These are phyloP conservation scores for Cucurbita moschata DNA, from an alignment of 306 rosid species.

Conservation along the genomic window DNA sequence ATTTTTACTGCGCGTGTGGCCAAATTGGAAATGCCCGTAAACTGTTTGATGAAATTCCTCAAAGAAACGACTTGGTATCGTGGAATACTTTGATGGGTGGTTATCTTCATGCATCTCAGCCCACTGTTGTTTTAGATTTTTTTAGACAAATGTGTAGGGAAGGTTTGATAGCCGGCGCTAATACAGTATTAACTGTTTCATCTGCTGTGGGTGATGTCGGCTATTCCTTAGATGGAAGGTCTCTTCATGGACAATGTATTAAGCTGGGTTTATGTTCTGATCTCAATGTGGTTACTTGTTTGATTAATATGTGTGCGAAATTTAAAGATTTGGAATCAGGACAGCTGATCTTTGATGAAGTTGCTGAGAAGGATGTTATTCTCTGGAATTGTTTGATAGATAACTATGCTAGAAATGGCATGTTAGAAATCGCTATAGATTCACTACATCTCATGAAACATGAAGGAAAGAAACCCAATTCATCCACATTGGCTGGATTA, in stretches of 20 bases:
- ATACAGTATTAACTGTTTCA: constrained; percentile 31
- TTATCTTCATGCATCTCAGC: constrained; percentile 31
- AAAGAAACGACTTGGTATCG: constrained; percentile 39
- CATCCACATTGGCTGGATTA: constrained; percentile 47
- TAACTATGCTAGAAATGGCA: constrained; percentile 35
- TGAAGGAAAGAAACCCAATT: constrained; percentile 30
- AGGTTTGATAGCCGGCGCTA: constrained; percentile 27
- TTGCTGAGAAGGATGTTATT: constrained; percentile 40
- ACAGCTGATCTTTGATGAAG: constrained; percentile 24
- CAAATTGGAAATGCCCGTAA: constrained; percentile 40
- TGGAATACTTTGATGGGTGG: constrained; percentile 63
- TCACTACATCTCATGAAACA: constrained; percentile 34
- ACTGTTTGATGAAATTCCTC: constrained; percentile 42
- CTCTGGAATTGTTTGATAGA: constrained; percentile 58
- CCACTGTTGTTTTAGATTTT: constrained; percentile 26
- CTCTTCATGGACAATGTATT: constrained; percentile 42
- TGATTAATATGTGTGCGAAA: constrained; percentile 46
- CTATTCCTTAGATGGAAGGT: constrained; percentile 19
- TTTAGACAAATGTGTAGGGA: constrained; percentile 26
- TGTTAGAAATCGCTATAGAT: constrained; percentile 32
- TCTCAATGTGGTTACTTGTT: constrained; percentile 35
- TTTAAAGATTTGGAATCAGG: constrained; percentile 22
- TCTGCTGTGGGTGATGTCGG: constrained; percentile 36
- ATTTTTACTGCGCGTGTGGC: constrained; percentile 29
- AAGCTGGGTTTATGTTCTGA: constrained; percentile 23